Evolutionary conservation across 2,329 filamentous ascomycete species (phyloP).

Genomic region (Alternaria ethzedia): DNA sequence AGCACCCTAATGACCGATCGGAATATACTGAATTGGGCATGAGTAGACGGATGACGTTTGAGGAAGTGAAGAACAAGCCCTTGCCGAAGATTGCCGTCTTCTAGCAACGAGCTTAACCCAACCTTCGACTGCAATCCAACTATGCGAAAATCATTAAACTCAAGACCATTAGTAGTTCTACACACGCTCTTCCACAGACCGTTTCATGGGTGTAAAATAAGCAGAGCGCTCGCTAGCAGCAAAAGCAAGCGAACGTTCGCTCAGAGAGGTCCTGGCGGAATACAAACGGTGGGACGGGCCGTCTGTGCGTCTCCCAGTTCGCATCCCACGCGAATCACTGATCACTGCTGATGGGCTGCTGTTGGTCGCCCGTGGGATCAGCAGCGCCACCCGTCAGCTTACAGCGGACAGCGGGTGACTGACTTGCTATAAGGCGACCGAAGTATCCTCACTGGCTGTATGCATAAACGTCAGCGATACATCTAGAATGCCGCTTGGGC

Average conservation of each 20-base stretch:
- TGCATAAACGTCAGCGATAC: not conserved
- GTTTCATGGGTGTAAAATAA: not conserved
- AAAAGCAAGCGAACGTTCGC: not conserved
- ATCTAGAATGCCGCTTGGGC: not conserved
- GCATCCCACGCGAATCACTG: not conserved
- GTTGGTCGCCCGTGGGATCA: not conserved
- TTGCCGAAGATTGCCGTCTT: constrained; percentile 32
- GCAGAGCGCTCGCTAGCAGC: not conserved
- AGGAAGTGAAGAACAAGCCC: constrained; percentile 39
- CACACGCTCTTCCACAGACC: not conserved
- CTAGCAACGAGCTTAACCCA: not conserved
- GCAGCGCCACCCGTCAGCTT: constrained; percentile 1
- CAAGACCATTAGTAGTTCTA: not conserved
- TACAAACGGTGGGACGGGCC: not conserved
- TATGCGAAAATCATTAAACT: not conserved
- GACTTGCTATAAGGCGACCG: not conserved
- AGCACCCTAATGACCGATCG: not conserved
- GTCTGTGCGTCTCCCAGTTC: not conserved
- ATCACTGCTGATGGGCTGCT: not conserved
- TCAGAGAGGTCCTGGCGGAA: not conserved
- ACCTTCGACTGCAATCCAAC: not conserved
- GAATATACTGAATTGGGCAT: not conserved
- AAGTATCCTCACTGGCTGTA: not conserved
- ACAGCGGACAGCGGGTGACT: not conserved
- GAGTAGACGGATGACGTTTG: constrained; percentile 17